phyloP scores from a whole-genome alignment of 805 yeast species.

The Teunomyces gatunensis region DNA sequence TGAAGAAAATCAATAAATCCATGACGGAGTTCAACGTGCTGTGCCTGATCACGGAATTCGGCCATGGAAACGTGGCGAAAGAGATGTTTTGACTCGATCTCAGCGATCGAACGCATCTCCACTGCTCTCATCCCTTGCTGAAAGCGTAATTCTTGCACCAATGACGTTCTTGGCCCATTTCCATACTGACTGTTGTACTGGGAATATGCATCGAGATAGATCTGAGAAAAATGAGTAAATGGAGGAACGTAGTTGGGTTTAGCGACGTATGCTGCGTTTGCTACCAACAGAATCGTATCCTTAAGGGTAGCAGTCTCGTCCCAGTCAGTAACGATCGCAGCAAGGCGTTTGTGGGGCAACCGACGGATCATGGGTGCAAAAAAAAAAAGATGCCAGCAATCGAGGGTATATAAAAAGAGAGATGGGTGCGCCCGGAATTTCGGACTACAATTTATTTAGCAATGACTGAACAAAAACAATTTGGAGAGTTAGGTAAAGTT shows the following conservation, averaged over 20 bases:
- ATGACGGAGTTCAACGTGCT: slow-evolving; percentile 32
- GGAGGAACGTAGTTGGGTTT: slow-evolving; percentile 37
- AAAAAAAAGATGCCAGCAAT: not conserved
- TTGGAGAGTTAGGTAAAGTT: slow-evolving; percentile 11
- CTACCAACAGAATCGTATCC: slow-evolving; percentile 56
- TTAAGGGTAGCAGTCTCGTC: slow-evolving; percentile 60
- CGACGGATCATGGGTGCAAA: slow-evolving; percentile 1
- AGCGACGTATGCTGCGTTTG: slow-evolving; percentile 42
- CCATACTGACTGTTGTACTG: slow-evolving; percentile 24
- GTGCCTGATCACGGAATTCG: slow-evolving; percentile 34
- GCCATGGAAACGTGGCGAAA: slow-evolving; percentile 41
- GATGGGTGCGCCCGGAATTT: not conserved
- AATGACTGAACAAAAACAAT: slow-evolving; percentile 6
- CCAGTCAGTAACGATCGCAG: slow-evolving; percentile 53
- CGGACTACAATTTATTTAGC: not conserved
- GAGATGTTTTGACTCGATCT: slow-evolving; percentile 33
- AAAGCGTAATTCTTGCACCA: slow-evolving; percentile 43
- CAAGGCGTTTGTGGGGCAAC: not conserved
- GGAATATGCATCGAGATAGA: slow-evolving; percentile 39
- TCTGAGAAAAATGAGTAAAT: slow-evolving; percentile 43
- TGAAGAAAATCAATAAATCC: slow-evolving; percentile 38
- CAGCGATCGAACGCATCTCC: slow-evolving; percentile 49
- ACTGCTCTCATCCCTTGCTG: slow-evolving; percentile 45
- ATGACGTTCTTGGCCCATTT: slow-evolving; percentile 22
- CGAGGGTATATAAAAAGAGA: not conserved